These are phyloP conservation scores for Cupressus sempervirens DNA, from an alignment of 75 land plant genomes.

Conservation along the genomic window DNA sequence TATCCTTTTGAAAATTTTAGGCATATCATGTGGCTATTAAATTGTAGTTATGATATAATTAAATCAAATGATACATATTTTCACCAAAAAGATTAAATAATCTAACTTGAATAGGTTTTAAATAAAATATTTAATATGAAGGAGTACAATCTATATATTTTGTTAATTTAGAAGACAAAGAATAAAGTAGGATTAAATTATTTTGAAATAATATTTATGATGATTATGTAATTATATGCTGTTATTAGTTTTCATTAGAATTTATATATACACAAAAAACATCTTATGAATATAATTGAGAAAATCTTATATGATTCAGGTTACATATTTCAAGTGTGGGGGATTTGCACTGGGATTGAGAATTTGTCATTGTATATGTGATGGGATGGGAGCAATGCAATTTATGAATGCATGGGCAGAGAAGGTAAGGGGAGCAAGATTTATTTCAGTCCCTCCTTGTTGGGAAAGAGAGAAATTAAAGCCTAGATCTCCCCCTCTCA, in stretches of 20 bases:
- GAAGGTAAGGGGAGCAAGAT: constrained; percentile 18
- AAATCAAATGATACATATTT: too few species aligned
- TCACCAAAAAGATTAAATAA: too few species aligned
- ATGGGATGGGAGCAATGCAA: constrained; percentile 52
- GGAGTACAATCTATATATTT: neutral
- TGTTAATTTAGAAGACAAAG: neutral
- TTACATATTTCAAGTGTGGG: constrained; percentile 50
- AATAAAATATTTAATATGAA: too few species aligned
- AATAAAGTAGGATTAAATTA: neutral
- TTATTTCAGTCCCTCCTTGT: constrained; percentile 18
- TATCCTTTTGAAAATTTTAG: too few species aligned
- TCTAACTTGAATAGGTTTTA: too few species aligned
- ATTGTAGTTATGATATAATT: too few species aligned
- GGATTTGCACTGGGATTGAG: constrained; percentile 53
- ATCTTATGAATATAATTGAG: neutral
- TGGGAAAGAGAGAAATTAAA: constrained; percentile 38
- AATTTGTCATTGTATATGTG: constrained; percentile 54
- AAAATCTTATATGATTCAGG: neutral
- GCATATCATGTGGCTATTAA: too few species aligned
- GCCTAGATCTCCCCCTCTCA: constrained; percentile 39
- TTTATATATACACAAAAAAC: neutral
- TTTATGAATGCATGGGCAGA: constrained; percentile 51
- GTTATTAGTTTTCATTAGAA: neutral
- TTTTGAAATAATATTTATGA: neutral
- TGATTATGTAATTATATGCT: too few species aligned